These are phyloP conservation scores for Fremontodendron californicum DNA, from an alignment of 345 rosid genomes.

Conservation along the genomic window DNA sequence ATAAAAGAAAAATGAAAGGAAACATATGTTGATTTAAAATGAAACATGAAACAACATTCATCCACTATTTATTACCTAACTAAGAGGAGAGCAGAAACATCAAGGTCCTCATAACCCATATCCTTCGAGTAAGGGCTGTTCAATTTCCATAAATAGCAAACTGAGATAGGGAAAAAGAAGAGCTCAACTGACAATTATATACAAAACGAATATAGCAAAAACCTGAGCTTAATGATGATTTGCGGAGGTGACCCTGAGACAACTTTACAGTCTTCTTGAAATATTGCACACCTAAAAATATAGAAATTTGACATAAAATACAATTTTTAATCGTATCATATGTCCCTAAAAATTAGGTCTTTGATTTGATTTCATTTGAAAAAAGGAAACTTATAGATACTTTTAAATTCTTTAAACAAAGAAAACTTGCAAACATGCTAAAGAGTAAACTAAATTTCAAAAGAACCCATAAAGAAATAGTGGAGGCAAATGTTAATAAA, in stretches of 20 bases:
- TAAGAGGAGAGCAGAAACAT: slow-evolving; percentile 73
- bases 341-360: background rate
- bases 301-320: slow-evolving; percentile 5
- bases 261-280: slow-evolving; percentile 83
- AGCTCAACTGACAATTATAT: slow-evolving; percentile 14
- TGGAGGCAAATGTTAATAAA: background rate
- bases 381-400: background rate
- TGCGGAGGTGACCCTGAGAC: slow-evolving; percentile 58
- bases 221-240: slow-evolving; percentile 79
- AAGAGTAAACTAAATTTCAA: background rate
- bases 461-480: background rate
- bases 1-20: slow-evolving; percentile 6
- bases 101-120: slow-evolving; percentile 79
- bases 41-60: slow-evolving; percentile 11
- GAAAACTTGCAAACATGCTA: background rate
- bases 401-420: background rate
- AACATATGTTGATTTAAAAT: slow-evolving; percentile 6
- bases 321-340: background rate
- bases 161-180: slow-evolving; percentile 13
- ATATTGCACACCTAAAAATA: slow-evolving; percentile 65
- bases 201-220: slow-evolving; percentile 14
- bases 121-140: slow-evolving; percentile 91
- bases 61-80: slow-evolving; percentile 48
- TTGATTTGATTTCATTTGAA: background rate
- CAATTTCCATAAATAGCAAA: slow-evolving; percentile 24